Conservation (phyloP, 345 rosid species). For the Pelargonium nanum region DNA sequence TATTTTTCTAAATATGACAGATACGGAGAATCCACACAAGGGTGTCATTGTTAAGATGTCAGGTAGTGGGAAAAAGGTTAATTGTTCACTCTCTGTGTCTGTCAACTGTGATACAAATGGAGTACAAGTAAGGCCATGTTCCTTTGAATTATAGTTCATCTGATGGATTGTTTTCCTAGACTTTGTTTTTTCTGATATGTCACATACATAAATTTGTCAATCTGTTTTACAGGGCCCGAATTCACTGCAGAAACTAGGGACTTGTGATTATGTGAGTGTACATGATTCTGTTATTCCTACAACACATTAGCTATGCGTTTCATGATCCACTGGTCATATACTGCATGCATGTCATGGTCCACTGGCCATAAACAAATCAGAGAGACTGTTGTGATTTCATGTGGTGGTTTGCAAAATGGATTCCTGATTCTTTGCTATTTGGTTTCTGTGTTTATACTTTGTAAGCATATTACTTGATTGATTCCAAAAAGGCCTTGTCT, state of each 20-base stretch:
- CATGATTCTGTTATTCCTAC: background rate
- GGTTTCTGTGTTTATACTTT: background rate
- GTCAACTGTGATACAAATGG: slow-evolving; percentile 59
- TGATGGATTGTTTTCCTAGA: slow-evolving; percentile 7
- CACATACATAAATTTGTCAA: slow-evolving; percentile 9
- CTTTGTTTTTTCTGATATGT: slow-evolving; percentile 12
- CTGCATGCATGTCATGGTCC: too few species aligned
- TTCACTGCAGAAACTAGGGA: slow-evolving; percentile 44
- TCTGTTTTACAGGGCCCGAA: slow-evolving; percentile 57
- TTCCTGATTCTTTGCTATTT: too few species aligned
- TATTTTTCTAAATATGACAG: slow-evolving; percentile 27
- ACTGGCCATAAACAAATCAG: too few species aligned
- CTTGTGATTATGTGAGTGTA: slow-evolving; percentile 63
- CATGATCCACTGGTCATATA: too few species aligned
- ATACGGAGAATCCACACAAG: slow-evolving; percentile 56
- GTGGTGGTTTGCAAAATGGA: too few species aligned
- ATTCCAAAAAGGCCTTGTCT: too few species aligned
- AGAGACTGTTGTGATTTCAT: too few species aligned
- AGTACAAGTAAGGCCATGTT: slow-evolving; percentile 46
- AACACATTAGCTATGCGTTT: background rate
- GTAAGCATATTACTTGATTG: too few species aligned
- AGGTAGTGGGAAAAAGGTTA: slow-evolving; percentile 19
- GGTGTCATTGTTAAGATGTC: slow-evolving; percentile 79
- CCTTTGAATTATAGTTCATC: slow-evolving; percentile 10
- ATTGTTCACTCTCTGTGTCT: slow-evolving; percentile 79